Base-by-base conservation (phyloP, 192 early-diverging fungal species). In the Pecoramyces ruminantium region DNA sequence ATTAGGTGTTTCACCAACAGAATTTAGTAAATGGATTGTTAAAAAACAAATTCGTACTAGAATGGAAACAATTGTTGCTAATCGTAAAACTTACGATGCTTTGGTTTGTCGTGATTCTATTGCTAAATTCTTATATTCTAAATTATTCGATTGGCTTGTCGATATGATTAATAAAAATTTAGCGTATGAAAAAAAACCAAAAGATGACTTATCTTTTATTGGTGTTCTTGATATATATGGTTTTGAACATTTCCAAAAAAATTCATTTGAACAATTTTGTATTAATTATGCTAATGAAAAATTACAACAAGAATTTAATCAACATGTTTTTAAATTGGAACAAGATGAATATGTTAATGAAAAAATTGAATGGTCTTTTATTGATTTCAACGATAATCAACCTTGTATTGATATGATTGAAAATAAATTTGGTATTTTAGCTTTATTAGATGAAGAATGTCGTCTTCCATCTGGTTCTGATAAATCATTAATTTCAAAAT, bases 251-350 rank as follows among this genome's bases (percentile, higher is more conserved):
- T 99, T 99, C 86, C 93, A 95, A 87, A 97, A 96, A 88, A 99
- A 99, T 88, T 98, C 96, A 28, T 99, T 99, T 82, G 97, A 99
- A 88, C 97, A 99, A 89, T 98, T 98, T 86, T 99, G 97, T 90
- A 97, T 99, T 82, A 94, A 95, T 84, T 95, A 94, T 83, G 93
- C 96, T 82, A 97, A 97, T 86, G 98, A 99, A 86, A 99, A 99
- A 86, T 87, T 99, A 80, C 98, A 99, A 86, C 96, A 98, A 87
- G 94, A 98, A 86, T 99, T 99, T 86, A 99, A 97, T 87, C 93
- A 93, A 79, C 98, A 98, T 85, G 96, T 98, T 15, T 99, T 99
- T 89, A 97, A 98, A 89, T 90, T 98, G 38, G 96, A 98, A 84
- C 98, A 99, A 86, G 96, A 99, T 84, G 97, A 98, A 86, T 99